These are phyloP conservation scores for Moelleriella libera DNA, from an alignment of 2,329 filamentous ascomycete genomes.

Conservation along the genomic window DNA sequence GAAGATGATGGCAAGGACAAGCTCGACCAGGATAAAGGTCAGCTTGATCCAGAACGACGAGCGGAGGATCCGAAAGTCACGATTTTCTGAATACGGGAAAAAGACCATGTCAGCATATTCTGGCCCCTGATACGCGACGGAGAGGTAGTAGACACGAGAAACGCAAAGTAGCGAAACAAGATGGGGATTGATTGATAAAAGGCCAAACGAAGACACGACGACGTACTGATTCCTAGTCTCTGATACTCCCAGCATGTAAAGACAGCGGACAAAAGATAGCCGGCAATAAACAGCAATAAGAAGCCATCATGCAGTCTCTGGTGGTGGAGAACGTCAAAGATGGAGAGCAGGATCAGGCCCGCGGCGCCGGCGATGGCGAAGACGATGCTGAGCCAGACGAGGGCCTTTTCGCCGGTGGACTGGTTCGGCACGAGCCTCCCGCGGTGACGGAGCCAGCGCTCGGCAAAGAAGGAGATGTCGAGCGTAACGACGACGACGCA, in stretches of 20 bases:
- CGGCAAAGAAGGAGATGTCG: conserved; percentile 64
- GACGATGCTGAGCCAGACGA: conserved; percentile 46
- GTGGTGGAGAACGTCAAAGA: conserved; percentile 72
- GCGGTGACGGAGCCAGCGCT: conserved; percentile 73
- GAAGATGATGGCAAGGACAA: conserved; percentile 62
- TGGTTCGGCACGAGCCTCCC: conserved; percentile 67
- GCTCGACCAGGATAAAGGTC: conserved; percentile 66
- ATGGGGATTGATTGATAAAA: neutral
- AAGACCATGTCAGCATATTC: neutral
- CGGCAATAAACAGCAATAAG: conserved; percentile 68
- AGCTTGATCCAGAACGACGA: conserved; percentile 82
- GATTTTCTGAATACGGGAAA: conserved; percentile 39
- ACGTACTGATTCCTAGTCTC: conserved; percentile 58
- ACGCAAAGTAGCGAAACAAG: neutral
- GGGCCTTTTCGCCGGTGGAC: conserved; percentile 44
- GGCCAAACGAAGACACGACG: neutral
- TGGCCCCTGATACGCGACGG: neutral
- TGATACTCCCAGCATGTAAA: conserved; percentile 88
- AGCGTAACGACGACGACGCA: conserved; percentile 63
- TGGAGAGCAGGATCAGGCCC: conserved; percentile 68
- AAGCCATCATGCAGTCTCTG: conserved; percentile 58
- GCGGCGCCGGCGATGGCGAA: conserved; percentile 62
- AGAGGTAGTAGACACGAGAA: neutral
- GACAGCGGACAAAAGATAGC: conserved; percentile 73
- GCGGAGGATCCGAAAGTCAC: conserved; percentile 58